Conservation (phyloP, 306 rosid genomes). For the Astragalus membranaceus region DNA sequence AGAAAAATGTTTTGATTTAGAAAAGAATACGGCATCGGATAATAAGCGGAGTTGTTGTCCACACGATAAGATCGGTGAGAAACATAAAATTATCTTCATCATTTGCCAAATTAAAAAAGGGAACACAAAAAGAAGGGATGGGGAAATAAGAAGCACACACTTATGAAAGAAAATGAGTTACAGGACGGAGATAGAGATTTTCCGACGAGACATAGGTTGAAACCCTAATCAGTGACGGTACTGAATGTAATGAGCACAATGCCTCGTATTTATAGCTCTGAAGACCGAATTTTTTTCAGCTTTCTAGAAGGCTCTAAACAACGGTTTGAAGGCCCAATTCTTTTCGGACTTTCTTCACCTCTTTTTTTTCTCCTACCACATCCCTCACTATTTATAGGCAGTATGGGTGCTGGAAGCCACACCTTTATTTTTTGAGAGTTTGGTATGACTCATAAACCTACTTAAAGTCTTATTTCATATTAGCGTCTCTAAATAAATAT, state of each 20-base stretch:
- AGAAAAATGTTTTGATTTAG: neutral
- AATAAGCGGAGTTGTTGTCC: conserved; percentile 36
- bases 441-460: too few species aligned
- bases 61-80: conserved; percentile 34
- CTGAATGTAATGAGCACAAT: neutral
- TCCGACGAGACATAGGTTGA: neutral
- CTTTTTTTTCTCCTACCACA: too few species aligned
- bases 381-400: too few species aligned
- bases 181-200: neutral
- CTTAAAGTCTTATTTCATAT: too few species aligned
- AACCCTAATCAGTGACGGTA: conserved; percentile 12
- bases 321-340: neutral
- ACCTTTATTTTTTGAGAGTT: too few species aligned
- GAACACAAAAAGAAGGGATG: neutral
- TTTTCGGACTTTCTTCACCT: neutral
- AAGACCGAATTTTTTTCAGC: neutral
- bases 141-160: neutral
- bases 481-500: too few species aligned
- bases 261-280: conserved; percentile 8
- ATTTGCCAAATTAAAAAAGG: conserved; percentile 19
- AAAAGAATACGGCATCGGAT: conserved; percentile 28
- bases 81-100: conserved; percentile 31
- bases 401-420: too few species aligned
- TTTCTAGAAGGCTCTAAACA: neutral
- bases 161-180: neutral